Percentiles rank a stretch among this genome's conserved stretches.
phyloP scores from a whole-genome alignment of 2,329 filamentous ascomycete genomes.

The Xylariales sp. region DNA sequence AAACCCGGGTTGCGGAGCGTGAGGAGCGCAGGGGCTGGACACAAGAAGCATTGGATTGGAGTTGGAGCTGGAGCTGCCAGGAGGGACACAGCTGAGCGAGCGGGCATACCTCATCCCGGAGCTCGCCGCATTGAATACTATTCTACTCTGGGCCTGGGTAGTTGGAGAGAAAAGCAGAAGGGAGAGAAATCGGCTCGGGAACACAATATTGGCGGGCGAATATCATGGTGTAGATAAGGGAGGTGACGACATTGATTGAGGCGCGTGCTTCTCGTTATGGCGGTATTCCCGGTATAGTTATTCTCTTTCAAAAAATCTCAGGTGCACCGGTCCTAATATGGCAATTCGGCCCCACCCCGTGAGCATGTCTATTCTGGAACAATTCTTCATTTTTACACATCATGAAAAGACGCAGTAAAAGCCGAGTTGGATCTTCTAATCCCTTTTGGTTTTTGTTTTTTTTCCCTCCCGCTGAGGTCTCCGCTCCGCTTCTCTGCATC shows the following conservation, averaged over 20 bases:
- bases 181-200: background rate
- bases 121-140: constrained; percentile 28
- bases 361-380: no score
- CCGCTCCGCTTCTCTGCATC: no score
- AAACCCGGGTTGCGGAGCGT: background rate
- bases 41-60: constrained; percentile 31
- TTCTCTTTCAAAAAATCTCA: background rate
- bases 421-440: no score
- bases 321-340: no score
- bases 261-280: constrained; percentile 11
- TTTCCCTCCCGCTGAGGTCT: no score
- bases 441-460: no score
- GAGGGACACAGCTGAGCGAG: constrained; percentile 51
- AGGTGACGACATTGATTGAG: constrained; percentile 33
- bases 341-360: no score
- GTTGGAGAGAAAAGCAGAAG: background rate
- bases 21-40: constrained; percentile 8
- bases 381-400: no score
- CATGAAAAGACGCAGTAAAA: no score
- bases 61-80: constrained; percentile 40
- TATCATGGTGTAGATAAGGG: background rate
- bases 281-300: constrained; percentile 1
- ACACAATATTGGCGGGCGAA: constrained; percentile 5
- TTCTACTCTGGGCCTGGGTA: background rate
- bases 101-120: constrained; percentile 73